Base-by-base conservation (phyloP, 106 monocot genomes). In the Xerophyta viscosa region DNA sequence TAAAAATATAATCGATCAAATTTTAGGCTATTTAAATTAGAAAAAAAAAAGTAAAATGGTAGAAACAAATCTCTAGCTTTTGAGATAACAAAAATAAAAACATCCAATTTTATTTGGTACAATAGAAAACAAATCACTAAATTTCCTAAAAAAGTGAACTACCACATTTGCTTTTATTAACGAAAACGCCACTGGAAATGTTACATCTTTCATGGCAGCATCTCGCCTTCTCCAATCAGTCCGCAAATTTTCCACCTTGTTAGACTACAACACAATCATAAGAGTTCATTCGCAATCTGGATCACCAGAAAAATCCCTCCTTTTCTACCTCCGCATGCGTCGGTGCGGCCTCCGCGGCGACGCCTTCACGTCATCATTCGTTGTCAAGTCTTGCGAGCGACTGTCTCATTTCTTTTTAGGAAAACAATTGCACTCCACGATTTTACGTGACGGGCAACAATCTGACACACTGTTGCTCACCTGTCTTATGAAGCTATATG, bases 401-500 rank as follows among this genome's bases (percentile, higher is more conserved):
- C 5, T 56, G 12, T 37, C 56, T 2, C 72, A 54, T 14, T 30
- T 82, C 44, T 0, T 19, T 8, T 47, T 52, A n/a, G 79, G 78
- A 28, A 48, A 60, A 17, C 81, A 79, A 57, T 22, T 92, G 8
- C 91, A 92, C 39, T 63, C 51, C 0, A 63, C 60, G 48, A 65
- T 92, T 49, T 0, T 82, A 21, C 65, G 41, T 29, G 67, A 64
- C 24, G 91, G 91, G 12, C 72, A 76, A 18, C 64, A 58, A 1
- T 65, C 52, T 1, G 91, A 91, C 61, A 66, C 75, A 18, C 66
- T 69, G 17, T 62, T 92, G 11, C 26, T 71, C 4, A 92, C 85
- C 9, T 61, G 75, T 9, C 31, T 92, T 61, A 79, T 92, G 70
- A 50, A 55, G 8, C n/a, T 78, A 0, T 92, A 92, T 30, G 78